Base-by-base conservation (phyloP, 495 filamentous ascomycete species). In the Bacidia rubella region DNA sequence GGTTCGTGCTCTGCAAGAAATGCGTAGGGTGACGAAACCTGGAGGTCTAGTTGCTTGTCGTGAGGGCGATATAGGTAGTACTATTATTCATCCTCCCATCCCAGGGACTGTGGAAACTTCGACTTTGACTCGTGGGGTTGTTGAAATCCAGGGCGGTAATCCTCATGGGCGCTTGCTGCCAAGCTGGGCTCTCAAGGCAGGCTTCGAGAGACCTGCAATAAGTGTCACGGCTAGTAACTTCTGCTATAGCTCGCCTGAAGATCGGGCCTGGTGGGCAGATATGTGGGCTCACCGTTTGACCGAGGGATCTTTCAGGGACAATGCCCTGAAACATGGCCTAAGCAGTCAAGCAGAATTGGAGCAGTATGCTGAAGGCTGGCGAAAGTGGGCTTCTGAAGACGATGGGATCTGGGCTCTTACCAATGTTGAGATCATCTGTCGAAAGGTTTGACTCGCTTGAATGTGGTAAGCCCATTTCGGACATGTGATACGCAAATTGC, bases 361-460 rank as follows among this genome's bases (percentile, higher is more conserved):
- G 49, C 32, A 54, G 26, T 67, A 73, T 50, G 63, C 66, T 12
- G 51, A 63, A 41, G 62, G 59, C 3, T 78, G 70, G 72, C 58
- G 59, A 54, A 59, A 65, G 29, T 78, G 67, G 66, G 70, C 67
- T 3, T 62, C 66, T 51, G 54, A 65, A 42, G 68, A 72, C 46
- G 69, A 77, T 50, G 74, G 63, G 10, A 78, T 76, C 71, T 76
- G 74, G 63, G 65, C 63, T 21, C 50, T 77, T 23, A 48, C 78
- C 40, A 66, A 75, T 65, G 74, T 74, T 35, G 66, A 81, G 63
- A 69, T 81, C 42, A 53, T 78, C 20, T 78, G 73, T 63, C 66
- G 63, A 51, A 17, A 9, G 17, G 12, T 17, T 44, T 44, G 41
- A 44, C n/a, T n/a, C n/a, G n/a, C n/a, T n/a, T n/a, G n/a, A n/a